These are phyloP conservation scores for Metschnikowia noctiluminum DNA, from an alignment of 805 yeast genomes.

Conservation along the genomic window DNA sequence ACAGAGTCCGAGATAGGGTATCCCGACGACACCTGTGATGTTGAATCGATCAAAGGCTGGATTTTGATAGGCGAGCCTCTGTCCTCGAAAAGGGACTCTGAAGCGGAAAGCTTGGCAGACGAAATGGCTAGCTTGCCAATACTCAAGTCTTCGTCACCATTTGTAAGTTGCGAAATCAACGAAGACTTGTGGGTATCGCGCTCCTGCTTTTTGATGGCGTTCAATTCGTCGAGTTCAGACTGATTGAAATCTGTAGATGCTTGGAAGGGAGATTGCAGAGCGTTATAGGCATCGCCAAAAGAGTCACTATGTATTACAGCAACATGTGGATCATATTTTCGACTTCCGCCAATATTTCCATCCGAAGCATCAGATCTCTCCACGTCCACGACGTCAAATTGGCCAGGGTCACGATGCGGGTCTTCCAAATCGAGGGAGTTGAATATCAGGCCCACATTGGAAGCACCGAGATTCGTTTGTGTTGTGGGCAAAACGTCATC, in stretches of 20 bases:
- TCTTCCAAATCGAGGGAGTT: constrained; percentile 15
- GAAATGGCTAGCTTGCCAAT: constrained; percentile 7
- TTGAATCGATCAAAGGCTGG: neutral
- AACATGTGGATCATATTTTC: neutral
- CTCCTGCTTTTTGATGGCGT: constrained; percentile 35
- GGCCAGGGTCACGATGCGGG: constrained; percentile 12
- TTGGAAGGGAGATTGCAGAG: neutral
- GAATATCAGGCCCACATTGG: constrained; percentile 10
- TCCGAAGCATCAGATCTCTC: constrained; percentile 14
- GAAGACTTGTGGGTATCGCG: constrained; percentile 25
- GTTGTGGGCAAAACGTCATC: constrained; percentile 49
- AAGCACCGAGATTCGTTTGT: neutral
- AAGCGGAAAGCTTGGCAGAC: constrained; percentile 16
- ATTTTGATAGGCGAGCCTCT: constrained; percentile 28
- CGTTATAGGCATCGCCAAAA: neutral
- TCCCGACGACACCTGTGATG: neutral
- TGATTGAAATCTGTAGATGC: constrained; percentile 8
- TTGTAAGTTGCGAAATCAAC: constrained; percentile 14
- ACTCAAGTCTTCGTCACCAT: constrained; percentile 12
- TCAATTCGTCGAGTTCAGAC: constrained; percentile 20
- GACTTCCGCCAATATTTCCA: neutral
- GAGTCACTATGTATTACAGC: neutral
- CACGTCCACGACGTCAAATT: constrained; percentile 12
- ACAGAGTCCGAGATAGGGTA: neutral
- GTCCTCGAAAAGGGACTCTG: constrained; percentile 34